Evolutionary conservation across 805 yeast species (phyloP).

Genomic region (Brettanomyces naardenensis): DNA sequence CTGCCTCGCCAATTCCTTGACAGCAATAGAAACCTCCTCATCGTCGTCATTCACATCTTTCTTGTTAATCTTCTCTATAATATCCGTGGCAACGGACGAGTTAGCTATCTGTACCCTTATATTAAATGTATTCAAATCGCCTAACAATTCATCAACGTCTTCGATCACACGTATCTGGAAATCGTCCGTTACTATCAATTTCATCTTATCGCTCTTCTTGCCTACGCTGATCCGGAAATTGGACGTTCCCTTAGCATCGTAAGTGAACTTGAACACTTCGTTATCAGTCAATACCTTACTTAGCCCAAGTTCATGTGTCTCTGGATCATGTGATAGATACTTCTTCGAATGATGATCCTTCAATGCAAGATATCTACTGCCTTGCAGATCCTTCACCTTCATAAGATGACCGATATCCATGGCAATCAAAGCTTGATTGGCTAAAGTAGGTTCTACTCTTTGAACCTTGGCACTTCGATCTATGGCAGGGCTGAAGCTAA

Average conservation of each 20-base stretch:
- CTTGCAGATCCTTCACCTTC: not conserved
- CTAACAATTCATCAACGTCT: constrained; percentile 22
- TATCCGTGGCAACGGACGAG: constrained; percentile 12
- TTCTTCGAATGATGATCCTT: constrained; percentile 9
- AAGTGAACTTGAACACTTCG: constrained; percentile 17
- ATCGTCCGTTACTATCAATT: constrained; percentile 5
- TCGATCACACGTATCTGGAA: constrained; percentile 18
- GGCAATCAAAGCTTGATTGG: constrained; percentile 21
- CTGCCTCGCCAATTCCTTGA: constrained; percentile 15
- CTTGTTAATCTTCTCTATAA: constrained; percentile 1
- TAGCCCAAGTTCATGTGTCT: constrained; percentile 10
- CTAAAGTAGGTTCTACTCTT: constrained; percentile 19
- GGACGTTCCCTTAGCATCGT: not conserved
- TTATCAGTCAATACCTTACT: constrained; percentile 22
- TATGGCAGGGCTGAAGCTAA: not conserved
- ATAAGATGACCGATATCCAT: constrained; percentile 13
- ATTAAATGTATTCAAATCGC: constrained; percentile 9
- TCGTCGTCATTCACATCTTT: constrained; percentile 10
- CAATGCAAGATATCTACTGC: constrained; percentile 4
- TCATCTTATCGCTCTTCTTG: not conserved
- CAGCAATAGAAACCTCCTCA: constrained; percentile 10
- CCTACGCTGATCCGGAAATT: not conserved
- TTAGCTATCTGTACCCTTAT: constrained; percentile 22
- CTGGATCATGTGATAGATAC: constrained; percentile 16
- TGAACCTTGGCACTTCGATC: not conserved